A percentile compares a stretch with the other conserved stretches of the same genome.
These are phyloP conservation scores for Funneliformis geosporum DNA, from an alignment of 192 early-diverging fungal genomes.

Conservation along the genomic window DNA sequence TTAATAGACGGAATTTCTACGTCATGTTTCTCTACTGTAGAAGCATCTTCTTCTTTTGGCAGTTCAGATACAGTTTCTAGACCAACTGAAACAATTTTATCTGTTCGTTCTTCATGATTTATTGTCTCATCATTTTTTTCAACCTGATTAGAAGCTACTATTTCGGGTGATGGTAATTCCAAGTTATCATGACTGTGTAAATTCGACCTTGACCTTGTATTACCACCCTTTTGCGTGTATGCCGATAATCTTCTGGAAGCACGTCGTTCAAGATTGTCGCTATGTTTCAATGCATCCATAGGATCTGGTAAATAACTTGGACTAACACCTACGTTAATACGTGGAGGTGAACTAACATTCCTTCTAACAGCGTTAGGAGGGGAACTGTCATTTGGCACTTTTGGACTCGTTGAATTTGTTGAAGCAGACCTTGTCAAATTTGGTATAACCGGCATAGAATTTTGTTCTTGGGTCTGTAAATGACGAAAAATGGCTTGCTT, in stretches of 20 bases:
- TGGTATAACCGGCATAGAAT: neutral
- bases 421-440: neutral
- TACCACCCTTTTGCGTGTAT: conserved; percentile 1
- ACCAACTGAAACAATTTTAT: neutral
- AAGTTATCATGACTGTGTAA: neutral
- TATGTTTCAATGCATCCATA: conserved; percentile 26
- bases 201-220: neutral
- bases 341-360: conserved; percentile 4
- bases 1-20: neutral
- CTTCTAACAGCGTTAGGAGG: neutral
- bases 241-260: conserved; percentile 29
- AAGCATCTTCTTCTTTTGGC: neutral
- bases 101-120: neutral
- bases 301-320: neutral
- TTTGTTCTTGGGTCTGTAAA: conserved; percentile 10
- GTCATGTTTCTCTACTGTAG: neutral
- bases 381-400: neutral
- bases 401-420: neutral
- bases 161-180: neutral
- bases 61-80: neutral
- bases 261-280: conserved; percentile 20
- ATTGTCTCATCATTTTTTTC: neutral
- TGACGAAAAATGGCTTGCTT: conserved; percentile 54
- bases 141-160: neutral
- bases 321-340: neutral